Evolutionary conservation across 306 rosid species (phyloP), one percentile per base, ranked within the genome.

Genomic region (Prunus salicina): DNA sequence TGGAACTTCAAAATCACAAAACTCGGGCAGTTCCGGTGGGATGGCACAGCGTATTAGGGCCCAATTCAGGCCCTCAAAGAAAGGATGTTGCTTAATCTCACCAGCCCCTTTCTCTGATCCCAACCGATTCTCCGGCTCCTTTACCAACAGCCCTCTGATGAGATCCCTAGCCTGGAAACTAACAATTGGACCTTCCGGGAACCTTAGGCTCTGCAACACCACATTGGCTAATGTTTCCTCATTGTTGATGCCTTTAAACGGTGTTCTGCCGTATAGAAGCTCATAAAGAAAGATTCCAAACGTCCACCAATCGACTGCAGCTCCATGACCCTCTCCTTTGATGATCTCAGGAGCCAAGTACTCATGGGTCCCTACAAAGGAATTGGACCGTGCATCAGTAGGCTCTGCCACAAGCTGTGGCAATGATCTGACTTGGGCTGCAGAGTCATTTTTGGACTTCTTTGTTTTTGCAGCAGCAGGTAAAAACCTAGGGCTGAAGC

Each of bases 241-340:
- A 25, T 92, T 90, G 50, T 83, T 86, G 22, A 56, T 58, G 67
- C 97, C 93, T 85, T 90, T 90, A n/a, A 92, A 92, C 7, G 97
- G 97, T 13, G 97, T 92, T 77, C 80, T 87, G 8, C 97, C 96
- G 12, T 86, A 92, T 56, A 92, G 78, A 74, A 92, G 93, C 83
- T 92, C 97, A 41, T 90, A 92, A 24, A 92, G 96, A 65, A 92
- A 92, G 70, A 92, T 85, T n/a, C 97, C 97, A 71, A 90, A 89
- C 2, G 97, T 92, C 97, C 97, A 92, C 97, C 97, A 92, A 82
- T 92, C 97, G 70, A 92, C 97, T 8, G 97, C 97, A 43, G 96
- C 96, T 49, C 97, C 97, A 19, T 92, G 97, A 46, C 97, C 97
- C 64, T 88, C 92, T 53, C 93, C 97, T 89, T 88, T 87, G 87